These are phyloP conservation scores for Decorospora gaudefroyi DNA, from an alignment of 2,329 filamentous ascomycete genomes.

Conservation along the genomic window DNA sequence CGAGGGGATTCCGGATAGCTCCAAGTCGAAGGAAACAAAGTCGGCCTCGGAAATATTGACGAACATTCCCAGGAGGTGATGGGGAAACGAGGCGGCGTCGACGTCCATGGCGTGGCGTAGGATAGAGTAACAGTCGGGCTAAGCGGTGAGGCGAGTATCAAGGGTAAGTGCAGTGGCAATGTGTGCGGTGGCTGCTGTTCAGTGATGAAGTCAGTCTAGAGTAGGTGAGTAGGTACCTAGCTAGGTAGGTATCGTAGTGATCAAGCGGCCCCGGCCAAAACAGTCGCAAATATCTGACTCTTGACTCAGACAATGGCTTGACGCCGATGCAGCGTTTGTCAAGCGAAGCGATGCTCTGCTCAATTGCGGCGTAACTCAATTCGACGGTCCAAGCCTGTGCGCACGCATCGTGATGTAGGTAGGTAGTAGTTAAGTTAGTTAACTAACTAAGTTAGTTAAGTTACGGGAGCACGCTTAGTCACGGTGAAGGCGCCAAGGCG, in stretches of 20 bases:
- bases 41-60: conserved; percentile 61
- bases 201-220: conserved; percentile 28
- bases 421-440: conserved; percentile 7
- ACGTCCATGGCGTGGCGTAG: conserved; percentile 58
- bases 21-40: conserved; percentile 68
- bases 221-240: too few species aligned
- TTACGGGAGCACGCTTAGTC: too few species aligned
- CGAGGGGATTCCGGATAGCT: conserved; percentile 65
- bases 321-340: conserved; percentile 11
- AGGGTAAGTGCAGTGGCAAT: conserved; percentile 11
- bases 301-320: conserved; percentile 9
- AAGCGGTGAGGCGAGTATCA: conserved; percentile 1
- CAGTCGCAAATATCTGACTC: conserved; percentile 14
- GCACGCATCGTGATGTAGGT: conserved; percentile 2
- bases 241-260: too few species aligned
- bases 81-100: conserved; percentile 55
- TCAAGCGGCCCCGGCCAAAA: conserved; percentile 14
- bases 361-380: background rate
- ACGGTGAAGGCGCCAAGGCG: conserved; percentile 22
- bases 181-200: background rate
- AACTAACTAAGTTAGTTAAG: background rate
- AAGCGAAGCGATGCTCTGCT: conserved; percentile 7
- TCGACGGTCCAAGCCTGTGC: conserved; percentile 1
- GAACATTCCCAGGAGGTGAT: conserved; percentile 60
- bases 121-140: background rate